Evolutionary conservation across 257 asterid genomes (phyloP), one percentile per base, ranked within the genome.

Genomic region (Solanum appendiculatum): DNA sequence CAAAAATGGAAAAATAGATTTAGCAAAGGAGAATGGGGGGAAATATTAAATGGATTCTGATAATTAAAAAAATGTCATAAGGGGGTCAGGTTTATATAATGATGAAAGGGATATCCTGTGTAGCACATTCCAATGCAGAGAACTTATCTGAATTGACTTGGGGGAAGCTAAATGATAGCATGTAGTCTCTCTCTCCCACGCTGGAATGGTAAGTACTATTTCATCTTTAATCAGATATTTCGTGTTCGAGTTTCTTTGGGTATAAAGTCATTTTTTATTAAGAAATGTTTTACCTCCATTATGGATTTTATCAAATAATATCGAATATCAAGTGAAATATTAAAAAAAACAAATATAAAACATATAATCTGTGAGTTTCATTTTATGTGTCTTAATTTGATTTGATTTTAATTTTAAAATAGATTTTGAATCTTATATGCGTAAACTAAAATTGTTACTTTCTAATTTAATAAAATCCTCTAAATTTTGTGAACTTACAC

Each of bases 61-160:
- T 91, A 34, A 33, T 33, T 34, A 82, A 13, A 48, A 48, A 86
- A 86, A 92, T 86, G 85, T 85, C 54, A 25, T 29, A 34, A 40
- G 29, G 15, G 66, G 85, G 88, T 63, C 88, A 86, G 93, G 93
- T 89, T 89, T 92, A 91, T 90, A 93, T 91, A 93, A 78, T 83
- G 34, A 85, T 60, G 60, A 83, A 16, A 56, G 74, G 63, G 81
- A 85, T 68, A 89, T 84, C 84, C 81, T 83, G 58, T 51, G 9
- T n/a, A 73, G n/a, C 83, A 86, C 87, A 39, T 72, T 69, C 86
- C 77, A 66, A 84, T 88, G 87, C 83, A 88, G 87, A 78, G 88
- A 89, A 90, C 92, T 87, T 86, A 80, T 33, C 86, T 6, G 29
- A 23, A 46, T 75, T 75, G 34, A 37, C 83, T 37, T 75, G 29